Base-by-base conservation (phyloP, 2,329 filamentous ascomycete species). In the Colletotrichum musae region DNA sequence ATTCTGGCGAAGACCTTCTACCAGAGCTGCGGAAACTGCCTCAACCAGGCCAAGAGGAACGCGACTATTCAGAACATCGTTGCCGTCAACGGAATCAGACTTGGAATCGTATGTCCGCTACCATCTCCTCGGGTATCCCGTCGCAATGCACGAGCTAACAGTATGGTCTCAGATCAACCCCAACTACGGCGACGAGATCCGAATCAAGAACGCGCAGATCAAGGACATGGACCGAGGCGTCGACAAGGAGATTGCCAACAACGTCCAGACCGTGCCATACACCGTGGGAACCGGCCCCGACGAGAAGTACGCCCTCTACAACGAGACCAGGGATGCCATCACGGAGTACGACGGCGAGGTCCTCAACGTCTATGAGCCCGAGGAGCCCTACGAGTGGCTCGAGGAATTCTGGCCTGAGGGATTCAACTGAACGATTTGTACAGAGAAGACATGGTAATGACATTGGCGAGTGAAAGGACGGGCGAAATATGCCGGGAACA, bases 331-430 rank as follows among this genome's bases (percentile, higher is more conserved):
- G 6, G 75, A 77, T 24, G 69, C 71, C 1, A 77, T 77, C 3
- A 64, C 64, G 10, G 75, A 74, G n/a, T 77, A 72, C 39, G 70
- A 76, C 6, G 75, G 75, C 1, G 63, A 71, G 5, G 62, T 75
- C 0, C 72, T 66, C 7, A 73, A 73, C 39, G 57, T 58, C 0
- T 77, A 77, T 39, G 70, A 74, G 58, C 75, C 75, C 0, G 73
- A 76, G 61, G 74, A 77, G 4, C 87, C 89, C 12, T 91, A 79
- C 74, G 85, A 83, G 36, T 89, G 88, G 68, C 84, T 84, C 64
- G 84, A 84, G 41, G 87, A 85, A 71, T 90, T 90, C 64, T 83
- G 74, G 73, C 75, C 75, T 0, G 73, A 77, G 9, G 75, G 75
- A 0, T 77, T 77, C 52, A 68, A 68, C 47, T 64, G 10, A 56